Percentiles rank a stretch among this genome's conserved stretches.
Evolutionary conservation across 1,284 basidiomycete species (phyloP).

Genomic region (Exobasidium rhododendri): DNA sequence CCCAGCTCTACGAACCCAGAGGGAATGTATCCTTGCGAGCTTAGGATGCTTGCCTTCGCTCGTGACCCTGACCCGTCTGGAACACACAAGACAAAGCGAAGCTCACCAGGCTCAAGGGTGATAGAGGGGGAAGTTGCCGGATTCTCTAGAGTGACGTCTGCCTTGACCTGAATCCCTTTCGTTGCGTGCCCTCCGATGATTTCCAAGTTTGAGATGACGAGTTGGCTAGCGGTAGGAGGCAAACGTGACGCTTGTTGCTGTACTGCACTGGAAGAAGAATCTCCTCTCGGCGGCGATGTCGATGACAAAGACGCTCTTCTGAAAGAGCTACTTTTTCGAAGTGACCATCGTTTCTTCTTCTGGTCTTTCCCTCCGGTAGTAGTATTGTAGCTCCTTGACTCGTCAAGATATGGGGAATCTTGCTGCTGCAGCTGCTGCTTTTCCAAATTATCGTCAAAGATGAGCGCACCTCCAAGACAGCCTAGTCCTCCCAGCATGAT

Average conservation of each 20-base stretch:
- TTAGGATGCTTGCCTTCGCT: not conserved
- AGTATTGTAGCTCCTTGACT: not conserved
- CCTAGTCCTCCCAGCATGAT: constrained; percentile 28
- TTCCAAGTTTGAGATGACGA: constrained; percentile 25
- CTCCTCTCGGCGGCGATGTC: not conserved
- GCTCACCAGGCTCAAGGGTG: constrained; percentile 15
- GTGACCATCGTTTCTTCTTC: constrained; percentile 1
- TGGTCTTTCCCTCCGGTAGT: not conserved
- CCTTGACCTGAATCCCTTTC: constrained; percentile 29
- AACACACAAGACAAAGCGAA: constrained; percentile 11
- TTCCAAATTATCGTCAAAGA: constrained; percentile 4
- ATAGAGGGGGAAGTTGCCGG: constrained; percentile 18
- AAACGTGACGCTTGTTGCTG: not conserved
- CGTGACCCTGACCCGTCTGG: constrained; percentile 20
- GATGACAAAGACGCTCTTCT: not conserved
- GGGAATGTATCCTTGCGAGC: not conserved
- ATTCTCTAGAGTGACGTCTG: constrained; percentile 27
- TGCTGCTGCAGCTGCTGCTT: not conserved
- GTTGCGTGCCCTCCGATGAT: constrained; percentile 28
- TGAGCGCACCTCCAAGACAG: constrained; percentile 24
- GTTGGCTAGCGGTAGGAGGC: not conserved
- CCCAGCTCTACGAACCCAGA: constrained; percentile 3
- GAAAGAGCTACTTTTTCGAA: not conserved
- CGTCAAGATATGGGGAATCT: not conserved
- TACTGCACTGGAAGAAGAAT: not conserved